These are phyloP conservation scores for Massarina eburnea DNA, from an alignment of 2,329 filamentous ascomycete species.

Conservation along the genomic window DNA sequence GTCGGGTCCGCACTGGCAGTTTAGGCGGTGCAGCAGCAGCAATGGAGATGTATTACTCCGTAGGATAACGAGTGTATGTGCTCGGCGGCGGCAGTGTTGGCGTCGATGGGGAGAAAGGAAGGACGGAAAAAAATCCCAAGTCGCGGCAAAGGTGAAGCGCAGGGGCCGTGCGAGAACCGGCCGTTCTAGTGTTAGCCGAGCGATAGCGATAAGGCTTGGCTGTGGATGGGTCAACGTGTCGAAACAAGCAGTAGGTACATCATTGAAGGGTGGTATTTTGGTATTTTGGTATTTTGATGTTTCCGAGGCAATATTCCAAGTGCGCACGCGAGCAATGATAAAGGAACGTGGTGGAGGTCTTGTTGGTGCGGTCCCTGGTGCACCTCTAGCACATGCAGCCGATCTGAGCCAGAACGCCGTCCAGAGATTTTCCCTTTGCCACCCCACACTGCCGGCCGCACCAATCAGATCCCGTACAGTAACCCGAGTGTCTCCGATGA, in stretches of 20 bases:
- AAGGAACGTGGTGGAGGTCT: constrained; percentile 2
- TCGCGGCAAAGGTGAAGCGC: constrained; percentile 19
- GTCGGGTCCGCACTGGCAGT: not conserved
- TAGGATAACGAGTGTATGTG: not conserved
- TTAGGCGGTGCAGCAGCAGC: not conserved
- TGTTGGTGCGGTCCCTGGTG: not conserved
- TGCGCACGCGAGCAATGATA: constrained; percentile 13
- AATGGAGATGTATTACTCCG: not conserved
- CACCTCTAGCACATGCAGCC: not conserved
- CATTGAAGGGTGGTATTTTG: too few relatives aligned
- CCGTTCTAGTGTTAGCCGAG: constrained; percentile 10
- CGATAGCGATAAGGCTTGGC: constrained; percentile 4
- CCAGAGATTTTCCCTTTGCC: constrained; percentile 5
- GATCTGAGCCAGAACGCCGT: constrained; percentile 3
- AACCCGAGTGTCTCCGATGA: constrained; percentile 25
- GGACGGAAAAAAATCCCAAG: constrained; percentile 11
- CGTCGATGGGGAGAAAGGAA: constrained; percentile 15
- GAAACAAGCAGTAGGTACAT: too few relatives aligned
- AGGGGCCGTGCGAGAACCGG: constrained; percentile 12
- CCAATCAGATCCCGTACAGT: constrained; percentile 12
- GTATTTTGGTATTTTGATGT: too few relatives aligned
- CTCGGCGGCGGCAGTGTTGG: constrained; percentile 1
- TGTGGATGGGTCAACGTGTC: constrained; percentile 12
- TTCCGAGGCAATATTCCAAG: too few relatives aligned
- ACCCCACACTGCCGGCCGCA: constrained; percentile 5